Conservation (phyloP, 345 rosid species). For the Leavenworthia alabamica region DNA sequence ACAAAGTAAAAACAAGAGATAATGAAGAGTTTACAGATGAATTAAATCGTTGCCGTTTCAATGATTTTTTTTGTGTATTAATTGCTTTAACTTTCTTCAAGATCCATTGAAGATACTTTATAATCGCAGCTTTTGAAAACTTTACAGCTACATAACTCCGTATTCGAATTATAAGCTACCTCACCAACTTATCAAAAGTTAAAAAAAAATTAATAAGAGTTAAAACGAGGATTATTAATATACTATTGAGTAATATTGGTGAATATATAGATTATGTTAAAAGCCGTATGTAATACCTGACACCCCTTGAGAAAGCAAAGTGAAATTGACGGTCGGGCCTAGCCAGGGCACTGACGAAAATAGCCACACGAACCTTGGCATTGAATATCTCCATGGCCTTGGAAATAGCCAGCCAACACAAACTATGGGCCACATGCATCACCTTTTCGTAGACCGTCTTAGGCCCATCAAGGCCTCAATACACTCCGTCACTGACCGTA, state of each 20-base stretch:
- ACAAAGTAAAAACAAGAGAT: constrained; percentile 3
- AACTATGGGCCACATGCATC: constrained; percentile 24
- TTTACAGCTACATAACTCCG: not conserved
- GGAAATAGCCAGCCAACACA: constrained; percentile 18
- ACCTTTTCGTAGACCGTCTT: constrained; percentile 18
- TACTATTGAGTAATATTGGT: not conserved
- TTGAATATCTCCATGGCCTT: constrained; percentile 16
- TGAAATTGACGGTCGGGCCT: constrained; percentile 15
- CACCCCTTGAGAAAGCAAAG: constrained; percentile 25
- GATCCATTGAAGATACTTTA: not conserved
- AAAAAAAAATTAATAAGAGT: not conserved
- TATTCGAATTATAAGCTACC: no score
- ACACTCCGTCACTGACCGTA: constrained; percentile 4
- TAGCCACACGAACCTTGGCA: constrained; percentile 18
- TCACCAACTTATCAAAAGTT: not conserved
- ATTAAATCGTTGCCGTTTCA: constrained; percentile 4
- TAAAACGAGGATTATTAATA: not conserved
- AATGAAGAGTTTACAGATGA: constrained; percentile 22
- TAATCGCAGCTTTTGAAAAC: not conserved
- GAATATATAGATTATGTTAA: not conserved
- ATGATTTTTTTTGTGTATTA: not conserved
- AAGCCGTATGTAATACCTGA: not conserved
- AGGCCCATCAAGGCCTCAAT: not conserved
- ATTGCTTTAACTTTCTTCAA: not conserved
- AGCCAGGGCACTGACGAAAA: constrained; percentile 21